Conservation (phyloP, 2,329 filamentous ascomycete genomes). For the Talaromyces verruculosus region DNA sequence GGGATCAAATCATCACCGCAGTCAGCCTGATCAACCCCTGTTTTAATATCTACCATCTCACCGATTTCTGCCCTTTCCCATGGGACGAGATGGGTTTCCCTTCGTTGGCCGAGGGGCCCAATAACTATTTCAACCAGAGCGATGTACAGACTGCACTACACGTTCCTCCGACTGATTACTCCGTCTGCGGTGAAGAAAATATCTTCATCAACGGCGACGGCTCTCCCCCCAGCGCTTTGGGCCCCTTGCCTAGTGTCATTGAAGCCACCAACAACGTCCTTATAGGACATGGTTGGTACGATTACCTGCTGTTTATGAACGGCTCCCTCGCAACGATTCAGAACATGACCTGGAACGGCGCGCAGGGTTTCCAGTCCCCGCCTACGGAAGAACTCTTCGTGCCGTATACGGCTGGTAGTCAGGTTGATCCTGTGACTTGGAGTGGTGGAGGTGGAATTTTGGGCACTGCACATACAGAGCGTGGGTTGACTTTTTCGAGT, state of each 20-base stretch:
- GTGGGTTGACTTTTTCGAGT: slow-evolving; percentile 49
- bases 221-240: slow-evolving; percentile 39
- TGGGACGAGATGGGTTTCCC: slow-evolving; percentile 71
- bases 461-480: slow-evolving; percentile 70
- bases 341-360: slow-evolving; percentile 78
- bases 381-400: slow-evolving; percentile 64
- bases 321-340: slow-evolving; percentile 73
- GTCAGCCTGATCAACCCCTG: slow-evolving; percentile 67
- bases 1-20: slow-evolving; percentile 56
- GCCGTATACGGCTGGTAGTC: slow-evolving; percentile 48
- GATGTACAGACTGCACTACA: slow-evolving; percentile 71
- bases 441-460: slow-evolving; percentile 65
- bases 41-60: slow-evolving; percentile 74
- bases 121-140: slow-evolving; percentile 67
- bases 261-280: slow-evolving; percentile 71
- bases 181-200: slow-evolving; percentile 34
- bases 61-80: slow-evolving; percentile 67
- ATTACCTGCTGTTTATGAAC: slow-evolving; percentile 68
- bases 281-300: slow-evolving; percentile 71
- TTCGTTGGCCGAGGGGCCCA: slow-evolving; percentile 55
- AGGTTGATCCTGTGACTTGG: slow-evolving; percentile 46
- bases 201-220: slow-evolving; percentile 51
- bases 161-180: slow-evolving; percentile 43
- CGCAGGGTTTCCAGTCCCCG: slow-evolving; percentile 65
- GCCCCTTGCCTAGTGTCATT: slow-evolving; percentile 63